phyloP scores from a whole-genome alignment of 306 rosid species.

The Fragaria iinumae region DNA sequence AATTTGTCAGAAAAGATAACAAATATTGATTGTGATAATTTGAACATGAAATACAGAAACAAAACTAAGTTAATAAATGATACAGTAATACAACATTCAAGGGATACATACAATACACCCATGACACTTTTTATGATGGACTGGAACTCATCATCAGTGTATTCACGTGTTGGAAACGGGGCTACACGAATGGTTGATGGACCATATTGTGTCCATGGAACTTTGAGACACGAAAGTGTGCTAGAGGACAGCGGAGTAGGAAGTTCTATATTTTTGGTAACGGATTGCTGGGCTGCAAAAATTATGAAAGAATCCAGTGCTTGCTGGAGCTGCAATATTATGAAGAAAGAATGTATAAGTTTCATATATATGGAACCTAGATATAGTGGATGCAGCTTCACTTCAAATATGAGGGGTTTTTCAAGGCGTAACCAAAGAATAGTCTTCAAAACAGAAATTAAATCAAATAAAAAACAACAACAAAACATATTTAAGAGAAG shows the following conservation, averaged over 20 bases:
- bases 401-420: neutral
- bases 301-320: slow-evolving; percentile 82
- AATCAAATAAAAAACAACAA: too few relatives aligned
- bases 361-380: slow-evolving; percentile 3
- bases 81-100: slow-evolving; percentile 9
- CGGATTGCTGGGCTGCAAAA: slow-evolving; percentile 68
- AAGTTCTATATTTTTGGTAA: slow-evolving; percentile 36
- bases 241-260: slow-evolving; percentile 37
- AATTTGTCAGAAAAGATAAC: slow-evolving; percentile 24
- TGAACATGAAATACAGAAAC: slow-evolving; percentile 17
- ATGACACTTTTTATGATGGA: slow-evolving; percentile 79
- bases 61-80: neutral
- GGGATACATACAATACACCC: slow-evolving; percentile 77
- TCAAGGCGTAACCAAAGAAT: neutral
- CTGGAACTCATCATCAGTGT: slow-evolving; percentile 96
- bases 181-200: slow-evolving; percentile 74
- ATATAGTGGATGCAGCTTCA: neutral
- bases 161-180: slow-evolving; percentile 95
- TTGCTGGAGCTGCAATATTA: slow-evolving; percentile 84
- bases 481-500: neutral
- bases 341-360: slow-evolving; percentile 21
- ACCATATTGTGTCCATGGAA: slow-evolving; percentile 56
- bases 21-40: slow-evolving; percentile 10
- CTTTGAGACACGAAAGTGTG: slow-evolving; percentile 33
- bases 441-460: neutral